phyloP scores from a whole-genome alignment of 257 asterid genomes.

The Craterostigma plantagineum region DNA sequence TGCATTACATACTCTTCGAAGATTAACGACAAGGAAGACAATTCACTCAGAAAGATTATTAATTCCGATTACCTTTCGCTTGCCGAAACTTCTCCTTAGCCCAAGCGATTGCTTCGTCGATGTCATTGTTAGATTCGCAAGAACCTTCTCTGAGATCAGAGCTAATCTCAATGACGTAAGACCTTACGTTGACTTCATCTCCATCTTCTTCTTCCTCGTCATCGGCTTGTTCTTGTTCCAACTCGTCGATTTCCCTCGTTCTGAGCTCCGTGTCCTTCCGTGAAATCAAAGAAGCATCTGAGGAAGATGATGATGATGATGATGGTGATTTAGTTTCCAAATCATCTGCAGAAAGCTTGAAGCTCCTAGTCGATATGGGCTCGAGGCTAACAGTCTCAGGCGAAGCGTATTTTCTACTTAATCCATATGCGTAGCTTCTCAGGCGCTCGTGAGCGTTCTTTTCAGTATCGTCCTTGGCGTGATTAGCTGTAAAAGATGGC shows the following conservation, averaged over 20 bases:
- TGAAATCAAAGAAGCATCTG: constrained; percentile 36
- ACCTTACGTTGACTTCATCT: constrained; percentile 38
- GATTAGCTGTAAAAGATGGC: too few species aligned
- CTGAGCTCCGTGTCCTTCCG: constrained; percentile 16
- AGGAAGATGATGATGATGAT: constrained; percentile 10
- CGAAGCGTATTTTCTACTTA: constrained; percentile 34
- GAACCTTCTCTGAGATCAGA: constrained; percentile 27
- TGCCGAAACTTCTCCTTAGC: constrained; percentile 58
- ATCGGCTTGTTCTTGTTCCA: constrained; percentile 10
- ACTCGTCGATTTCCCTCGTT: constrained; percentile 11
- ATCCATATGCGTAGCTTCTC: constrained; percentile 23
- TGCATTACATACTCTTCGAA: constrained; percentile 12
- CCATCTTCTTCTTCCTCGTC: constrained; percentile 29
- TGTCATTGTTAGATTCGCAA: constrained; percentile 36
- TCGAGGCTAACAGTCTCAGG: constrained; percentile 46
- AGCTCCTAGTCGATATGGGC: constrained; percentile 27
- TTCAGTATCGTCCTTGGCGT: too few species aligned
- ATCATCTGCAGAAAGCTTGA: constrained; percentile 27
- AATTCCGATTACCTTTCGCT: too few species aligned
- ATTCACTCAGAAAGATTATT: too few species aligned
- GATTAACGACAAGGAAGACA: too few species aligned
- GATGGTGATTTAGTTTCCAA: constrained; percentile 32
- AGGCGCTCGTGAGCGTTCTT: constrained; percentile 10
- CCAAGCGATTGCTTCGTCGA: constrained; percentile 80
- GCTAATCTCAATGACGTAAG: constrained; percentile 65